phyloP scores from a whole-genome alignment of 805 yeast species.

The Candida oleophila region DNA sequence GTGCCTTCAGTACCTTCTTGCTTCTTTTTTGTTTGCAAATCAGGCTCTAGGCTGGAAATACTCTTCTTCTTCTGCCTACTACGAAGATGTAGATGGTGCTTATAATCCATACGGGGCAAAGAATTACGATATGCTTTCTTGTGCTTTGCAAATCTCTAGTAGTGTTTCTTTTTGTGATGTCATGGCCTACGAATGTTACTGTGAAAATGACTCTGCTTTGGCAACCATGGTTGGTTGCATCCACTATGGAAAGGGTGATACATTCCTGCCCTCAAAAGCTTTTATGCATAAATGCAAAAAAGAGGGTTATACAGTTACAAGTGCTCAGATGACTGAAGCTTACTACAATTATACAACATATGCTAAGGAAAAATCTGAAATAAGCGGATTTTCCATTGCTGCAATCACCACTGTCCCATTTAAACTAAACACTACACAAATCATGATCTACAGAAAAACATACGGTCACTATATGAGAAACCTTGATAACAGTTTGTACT shows the following conservation, averaged over 20 bases:
- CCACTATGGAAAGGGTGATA: not conserved
- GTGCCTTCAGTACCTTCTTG: too few relatives aligned
- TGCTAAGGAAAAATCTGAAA: slow-evolving; percentile 11
- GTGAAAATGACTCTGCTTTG: slow-evolving; percentile 23
- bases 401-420: slow-evolving; percentile 9
- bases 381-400: slow-evolving; percentile 1
- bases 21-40: too few relatives aligned
- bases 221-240: slow-evolving; percentile 31
- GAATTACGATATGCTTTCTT: not conserved
- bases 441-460: slow-evolving; percentile 9
- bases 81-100: not conserved
- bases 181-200: slow-evolving; percentile 16
- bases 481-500: slow-evolving; percentile 42
- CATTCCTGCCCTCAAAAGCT: not conserved
- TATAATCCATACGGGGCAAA: not conserved
- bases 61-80: not conserved
- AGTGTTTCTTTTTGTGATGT: not conserved
- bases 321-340: slow-evolving; percentile 15
- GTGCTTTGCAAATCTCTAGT: not conserved
- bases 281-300: not conserved
- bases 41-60: not conserved
- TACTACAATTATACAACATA: slow-evolving; percentile 11
- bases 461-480: slow-evolving; percentile 41
- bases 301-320: slow-evolving; percentile 14
- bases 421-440: not conserved